Evolutionary conservation across 129 eudicot genomes (phyloP), one percentile per base, ranked within the genome.

Genomic region (Heracleum sosnowskyi): DNA sequence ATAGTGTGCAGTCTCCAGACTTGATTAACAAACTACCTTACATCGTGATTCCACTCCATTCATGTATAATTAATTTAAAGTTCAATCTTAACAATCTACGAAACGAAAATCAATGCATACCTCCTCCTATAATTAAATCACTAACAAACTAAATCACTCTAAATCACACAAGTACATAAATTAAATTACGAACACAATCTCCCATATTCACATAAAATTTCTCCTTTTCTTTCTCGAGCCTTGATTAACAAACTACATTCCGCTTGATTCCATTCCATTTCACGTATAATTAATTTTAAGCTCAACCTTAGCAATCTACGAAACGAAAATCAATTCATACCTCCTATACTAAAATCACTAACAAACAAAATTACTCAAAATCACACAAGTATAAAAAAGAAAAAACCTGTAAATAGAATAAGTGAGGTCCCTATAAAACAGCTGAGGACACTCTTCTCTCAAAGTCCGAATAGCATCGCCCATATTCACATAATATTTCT

Each of bases 401-500:
- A 7, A 26, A 81, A 74, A 93, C 96, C 98, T 90, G 93, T 90
- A 90, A 46, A 90, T 89, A 62, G 80, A 86, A 75, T 86, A 93
- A 76, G 74, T 87, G 64, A 83, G 91, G 57, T 93, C 98, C 16
- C 77, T 85, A 5, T 89, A 79, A 55, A 93, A 93, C 37, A 90
- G 69, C 26, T 82, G 86, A 34, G 96, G 92, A 79, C 90, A 81
- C 81, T 93, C 98, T 72, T 93, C 94, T 26, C 98, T 81, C 75
- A 90, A 81, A 20, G 89, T 87, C 83, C 98, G 91, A 90, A 93
- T 93, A 6, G 98, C 96, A 79, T 90, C 79, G 15, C 98, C 98
- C 29, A 85, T 84, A 80, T 93, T 93, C 57, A 89, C 86, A 84
- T 93, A 87, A 40, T 87, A 93, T 76, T 89, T 89, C 83, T 83